Evolutionary conservation across 257 asterid species (phyloP).

Genomic region (Primulina eburnea): DNA sequence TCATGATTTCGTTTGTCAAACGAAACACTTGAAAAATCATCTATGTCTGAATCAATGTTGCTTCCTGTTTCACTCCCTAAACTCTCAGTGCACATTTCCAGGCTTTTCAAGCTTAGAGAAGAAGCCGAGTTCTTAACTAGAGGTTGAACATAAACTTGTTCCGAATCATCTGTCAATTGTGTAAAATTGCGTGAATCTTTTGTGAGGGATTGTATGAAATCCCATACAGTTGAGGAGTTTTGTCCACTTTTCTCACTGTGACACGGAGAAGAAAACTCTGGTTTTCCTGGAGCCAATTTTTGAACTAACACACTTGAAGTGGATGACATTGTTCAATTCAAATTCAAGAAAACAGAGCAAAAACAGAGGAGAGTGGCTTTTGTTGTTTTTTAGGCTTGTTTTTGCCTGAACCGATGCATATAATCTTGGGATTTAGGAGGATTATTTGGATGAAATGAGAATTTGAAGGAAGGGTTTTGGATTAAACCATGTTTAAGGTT

Average conservation of each 20-base stretch:
- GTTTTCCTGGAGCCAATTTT: conserved; percentile 39
- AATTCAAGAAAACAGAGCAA: conserved; percentile 30
- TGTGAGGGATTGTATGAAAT: conserved; percentile 29
- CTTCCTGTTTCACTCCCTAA: conserved; percentile 74
- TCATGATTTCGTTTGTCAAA: conserved; percentile 18
- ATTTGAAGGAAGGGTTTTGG: neutral
- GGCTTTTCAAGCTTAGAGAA: conserved; percentile 45
- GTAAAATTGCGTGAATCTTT: neutral
- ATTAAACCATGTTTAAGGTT: neutral
- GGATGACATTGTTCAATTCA: conserved; percentile 28
- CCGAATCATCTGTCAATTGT: conserved; percentile 7
- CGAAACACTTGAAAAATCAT: conserved; percentile 25
- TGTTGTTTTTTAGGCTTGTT: neutral
- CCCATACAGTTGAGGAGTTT: conserved; percentile 29
- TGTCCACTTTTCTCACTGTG: conserved; percentile 3
- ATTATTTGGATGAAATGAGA: neutral
- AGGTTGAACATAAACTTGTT: conserved; percentile 50
- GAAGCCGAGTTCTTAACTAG: conserved; percentile 35
- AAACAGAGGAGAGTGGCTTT: conserved; percentile 22
- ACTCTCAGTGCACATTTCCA: conserved; percentile 90
- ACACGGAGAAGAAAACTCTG: conserved; percentile 27
- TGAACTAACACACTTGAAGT: conserved; percentile 32
- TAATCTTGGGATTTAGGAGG: conserved; percentile 3
- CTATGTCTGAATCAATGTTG: conserved; percentile 34
- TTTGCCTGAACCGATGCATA: neutral